Base-by-base conservation (phyloP, 257 asterid species). In the Leptodermis oblonga region DNA sequence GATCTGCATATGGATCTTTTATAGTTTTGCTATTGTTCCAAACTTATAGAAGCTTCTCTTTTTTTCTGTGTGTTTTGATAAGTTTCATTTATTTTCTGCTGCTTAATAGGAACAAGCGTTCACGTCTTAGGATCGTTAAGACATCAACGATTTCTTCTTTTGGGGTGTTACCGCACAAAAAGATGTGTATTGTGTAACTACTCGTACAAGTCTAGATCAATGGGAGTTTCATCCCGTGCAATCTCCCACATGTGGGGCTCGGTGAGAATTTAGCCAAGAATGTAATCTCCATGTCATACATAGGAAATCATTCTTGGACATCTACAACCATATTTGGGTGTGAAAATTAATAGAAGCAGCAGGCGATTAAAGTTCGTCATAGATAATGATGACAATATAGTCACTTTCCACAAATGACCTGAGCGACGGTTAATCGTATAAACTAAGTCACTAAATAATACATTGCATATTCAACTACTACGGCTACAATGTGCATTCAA, bases 401-500 rank as follows among this genome's bases (percentile, higher is more conserved):
- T 34, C 22, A 43, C 69, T 54, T 48, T n/a, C 11, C 37, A 20
- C 55, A 62, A 33, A 49, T 49, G 66, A 53, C 45, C 34, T 52
- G 69, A 46, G 42, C 7, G 23, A 55, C 43, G 69, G 67, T 54
- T 42, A 37, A 62, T 73, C 65, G 53, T 68, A 62, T 15, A 53
- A 65, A 58, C 39, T 30, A n/a, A 54, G 23, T 39, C 9, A 63
- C 81, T 70, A 76, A n/a, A 72, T 70, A 65, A 73, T 80, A 82
- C 86, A 62, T 70, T 67, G 71, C 71, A 76, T n/a, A n/a, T 75
- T 78, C 68, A 33, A 75, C 73, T 74, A 51, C 77, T 83, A 79
- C 76, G 65, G 59, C 78, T 82, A 79, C 70, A 42, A 70, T 64
- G 73, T 78, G 73, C 81, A 73, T 75, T 70, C 77, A n/a, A 81